Conservation (phyloP, 2,329 filamentous ascomycete genomes). For the Rhytidhysteron rufulum region DNA sequence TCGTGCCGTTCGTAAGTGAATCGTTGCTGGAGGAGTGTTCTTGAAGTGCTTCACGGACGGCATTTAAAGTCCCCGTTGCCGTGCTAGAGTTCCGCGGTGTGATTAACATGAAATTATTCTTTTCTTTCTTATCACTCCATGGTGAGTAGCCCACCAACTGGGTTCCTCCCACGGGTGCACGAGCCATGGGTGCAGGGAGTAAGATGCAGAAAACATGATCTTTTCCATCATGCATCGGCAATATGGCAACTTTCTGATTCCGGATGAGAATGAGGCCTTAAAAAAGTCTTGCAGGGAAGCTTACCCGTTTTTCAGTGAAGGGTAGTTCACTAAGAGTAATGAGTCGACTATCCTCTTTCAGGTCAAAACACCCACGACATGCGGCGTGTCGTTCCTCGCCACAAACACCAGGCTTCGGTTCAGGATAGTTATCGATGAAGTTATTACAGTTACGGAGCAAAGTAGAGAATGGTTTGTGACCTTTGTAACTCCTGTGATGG, state of each 20-base stretch:
- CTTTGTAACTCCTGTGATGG: conserved; percentile 9
- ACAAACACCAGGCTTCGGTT: conserved; percentile 1
- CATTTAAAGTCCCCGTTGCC: background rate
- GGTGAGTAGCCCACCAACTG: too few species aligned
- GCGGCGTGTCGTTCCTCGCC: conserved; percentile 11
- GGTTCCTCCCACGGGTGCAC: too few species aligned
- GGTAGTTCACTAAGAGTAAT: conserved; percentile 16
- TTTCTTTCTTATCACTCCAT: too few species aligned
- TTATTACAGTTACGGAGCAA: conserved; percentile 10
- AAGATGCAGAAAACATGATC: background rate
- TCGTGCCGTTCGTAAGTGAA: too few species aligned
- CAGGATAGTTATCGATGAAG: conserved; percentile 9
- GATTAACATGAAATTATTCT: conserved; percentile 13
- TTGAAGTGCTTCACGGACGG: background rate
- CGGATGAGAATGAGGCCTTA: too few species aligned
- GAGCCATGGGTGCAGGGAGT: background rate
- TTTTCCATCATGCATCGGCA: background rate
- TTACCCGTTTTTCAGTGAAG: conserved; percentile 9
- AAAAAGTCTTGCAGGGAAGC: conserved; percentile 1
- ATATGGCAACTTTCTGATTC: background rate
- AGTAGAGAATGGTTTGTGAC: conserved; percentile 11
- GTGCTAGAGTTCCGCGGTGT: conserved; percentile 10
- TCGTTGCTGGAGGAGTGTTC: conserved; percentile 4
- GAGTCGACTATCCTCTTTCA: conserved; percentile 3
- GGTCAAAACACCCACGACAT: conserved; percentile 16